Evolutionary conservation across 2,329 filamentous ascomycete genomes (phyloP).

Genomic region (Exophiala calicioides): DNA sequence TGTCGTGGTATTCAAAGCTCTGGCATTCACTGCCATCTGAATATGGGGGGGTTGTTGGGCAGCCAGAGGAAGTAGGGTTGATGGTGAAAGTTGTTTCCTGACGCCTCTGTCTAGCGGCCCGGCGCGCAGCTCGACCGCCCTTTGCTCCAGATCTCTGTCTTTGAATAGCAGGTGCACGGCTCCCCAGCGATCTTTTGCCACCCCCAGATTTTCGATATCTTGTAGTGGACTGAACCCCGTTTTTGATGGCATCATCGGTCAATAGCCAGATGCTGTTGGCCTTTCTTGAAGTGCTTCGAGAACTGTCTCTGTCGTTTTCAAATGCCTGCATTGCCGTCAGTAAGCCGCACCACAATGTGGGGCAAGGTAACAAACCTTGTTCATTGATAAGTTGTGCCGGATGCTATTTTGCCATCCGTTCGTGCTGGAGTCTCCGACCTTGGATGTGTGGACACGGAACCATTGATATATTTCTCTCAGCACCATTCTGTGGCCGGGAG

Average conservation of each 20-base stretch:
- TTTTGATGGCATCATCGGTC: slow-evolving; percentile 64
- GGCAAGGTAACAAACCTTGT: slow-evolving; percentile 63
- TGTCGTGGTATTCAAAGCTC: slow-evolving; percentile 14
- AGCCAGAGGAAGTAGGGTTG: slow-evolving; percentile 10
- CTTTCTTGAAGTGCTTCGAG: slow-evolving; percentile 59
- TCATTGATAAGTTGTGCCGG: slow-evolving; percentile 95
- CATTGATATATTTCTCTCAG: slow-evolving; percentile 87
- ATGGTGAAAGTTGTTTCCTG: slow-evolving; percentile 17
- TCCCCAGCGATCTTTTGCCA: slow-evolving; percentile 41
- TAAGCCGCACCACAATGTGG: neutral
- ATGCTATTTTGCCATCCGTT: slow-evolving; percentile 96
- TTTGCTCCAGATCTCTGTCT: slow-evolving; percentile 45
- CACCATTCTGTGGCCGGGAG: slow-evolving; percentile 68
- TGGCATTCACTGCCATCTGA: slow-evolving; percentile 24
- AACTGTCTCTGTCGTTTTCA: slow-evolving; percentile 35
- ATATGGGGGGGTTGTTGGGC: slow-evolving; percentile 20
- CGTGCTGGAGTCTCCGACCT: slow-evolving; percentile 59
- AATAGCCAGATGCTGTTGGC: slow-evolving; percentile 77
- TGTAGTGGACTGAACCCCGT: slow-evolving; percentile 84
- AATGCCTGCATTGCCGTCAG: slow-evolving; percentile 37
- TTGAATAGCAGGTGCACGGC: slow-evolving; percentile 42
- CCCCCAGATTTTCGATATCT: slow-evolving; percentile 59
- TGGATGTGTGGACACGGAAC: slow-evolving; percentile 80
- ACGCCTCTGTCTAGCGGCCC: slow-evolving; percentile 32
- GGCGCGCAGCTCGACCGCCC: slow-evolving; percentile 43